Evolutionary conservation across 2,329 filamentous ascomycete species (phyloP), one percentile per base, ranked within the genome.

Genomic region (Claviceps sp.): DNA sequence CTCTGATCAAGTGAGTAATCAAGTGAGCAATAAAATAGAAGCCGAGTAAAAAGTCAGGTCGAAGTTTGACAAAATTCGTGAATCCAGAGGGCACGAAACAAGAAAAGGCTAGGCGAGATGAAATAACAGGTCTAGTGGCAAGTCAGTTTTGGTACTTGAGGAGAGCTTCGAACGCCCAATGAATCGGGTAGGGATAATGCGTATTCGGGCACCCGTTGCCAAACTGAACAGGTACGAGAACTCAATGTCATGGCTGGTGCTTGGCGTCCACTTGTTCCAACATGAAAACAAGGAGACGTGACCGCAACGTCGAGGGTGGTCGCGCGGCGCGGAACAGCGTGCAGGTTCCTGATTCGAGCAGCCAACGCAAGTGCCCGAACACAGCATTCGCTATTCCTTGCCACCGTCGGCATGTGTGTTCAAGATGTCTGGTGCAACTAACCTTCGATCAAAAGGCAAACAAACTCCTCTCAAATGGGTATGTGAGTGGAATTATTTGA

Each of bases 401-500:
- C 40, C 20, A 43, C 17, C 4, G 5, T 14, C 48, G 7, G n/a
- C 23, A 47, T 17, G 36, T 26, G 40, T 4, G 14, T 34, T 4
- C 5, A 5, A 14, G 14, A 29, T 38, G 16, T 45, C 48, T 16
- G 13, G 16, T n/a, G 14, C 13, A 8, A 50, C 51, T 53, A 20
- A 53, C 51, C 47, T 53, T 38, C 36, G 9, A 26, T 36, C n/a
- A 5, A 36, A 34, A 14, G 38, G 11, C 20, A 20, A 22, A 17
- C 20, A 20, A 22, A 17, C n/a, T 20, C 29, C 5, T 13, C 43
- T 38, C 38, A 16, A 16, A 36, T 2, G 34, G 20, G 26, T 14
- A 38, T 20, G 48, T 23, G 51, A 49, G 50, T 34, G 45, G 42
- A 49, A 34, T 34, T 34, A 34, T 34, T 34, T 52, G 46, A 26